Conservation (phyloP, 306 rosid genomes). For the Rosa multiflora region DNA sequence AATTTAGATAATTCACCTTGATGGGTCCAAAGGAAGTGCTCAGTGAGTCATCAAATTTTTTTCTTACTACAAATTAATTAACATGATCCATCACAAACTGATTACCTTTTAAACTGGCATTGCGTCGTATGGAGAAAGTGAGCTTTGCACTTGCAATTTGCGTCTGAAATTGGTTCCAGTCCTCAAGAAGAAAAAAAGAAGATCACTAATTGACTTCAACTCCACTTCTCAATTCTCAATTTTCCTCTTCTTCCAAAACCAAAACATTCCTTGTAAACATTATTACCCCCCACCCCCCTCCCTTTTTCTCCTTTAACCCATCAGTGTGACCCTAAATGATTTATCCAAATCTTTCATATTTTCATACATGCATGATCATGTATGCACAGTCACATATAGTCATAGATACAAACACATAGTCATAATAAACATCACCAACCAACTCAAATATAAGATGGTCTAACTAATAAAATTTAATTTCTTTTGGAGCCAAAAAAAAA, state of each 20-base stretch:
- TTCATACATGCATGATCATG: conserved; percentile 15
- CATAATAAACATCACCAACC: conserved; percentile 1
- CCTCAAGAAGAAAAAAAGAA: conserved; percentile 18
- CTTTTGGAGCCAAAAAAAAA: too few relatives aligned
- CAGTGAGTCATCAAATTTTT: conserved; percentile 51
- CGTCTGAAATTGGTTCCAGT: conserved; percentile 42
- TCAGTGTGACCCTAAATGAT: conserved; percentile 15
- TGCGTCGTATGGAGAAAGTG: conserved; percentile 45
- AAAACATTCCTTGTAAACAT: conserved; percentile 14
- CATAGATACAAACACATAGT: conserved; percentile 12
- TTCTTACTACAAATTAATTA: background rate
- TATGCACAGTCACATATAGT: conserved; percentile 21
- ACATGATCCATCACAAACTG: conserved; percentile 29
- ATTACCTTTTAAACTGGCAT: conserved; percentile 59
- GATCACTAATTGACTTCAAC: conserved; percentile 32
- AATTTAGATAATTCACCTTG: conserved; percentile 16
- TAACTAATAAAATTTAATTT: background rate
- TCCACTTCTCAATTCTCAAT: conserved; percentile 14
- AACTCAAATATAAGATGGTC: conserved; percentile 30
- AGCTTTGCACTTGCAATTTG: conserved; percentile 31
- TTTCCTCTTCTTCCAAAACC: background rate
- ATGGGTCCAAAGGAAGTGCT: conserved; percentile 48
- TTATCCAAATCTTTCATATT: conserved; percentile 32
- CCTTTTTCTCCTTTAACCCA: conserved; percentile 14
- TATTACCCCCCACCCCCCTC: conserved; percentile 17